Percentiles rank a stretch among this genome's conserved stretches.
Evolutionary conservation across 2,329 filamentous ascomycete genomes (phyloP).

Genomic region (Arthrobotrys iridis): DNA sequence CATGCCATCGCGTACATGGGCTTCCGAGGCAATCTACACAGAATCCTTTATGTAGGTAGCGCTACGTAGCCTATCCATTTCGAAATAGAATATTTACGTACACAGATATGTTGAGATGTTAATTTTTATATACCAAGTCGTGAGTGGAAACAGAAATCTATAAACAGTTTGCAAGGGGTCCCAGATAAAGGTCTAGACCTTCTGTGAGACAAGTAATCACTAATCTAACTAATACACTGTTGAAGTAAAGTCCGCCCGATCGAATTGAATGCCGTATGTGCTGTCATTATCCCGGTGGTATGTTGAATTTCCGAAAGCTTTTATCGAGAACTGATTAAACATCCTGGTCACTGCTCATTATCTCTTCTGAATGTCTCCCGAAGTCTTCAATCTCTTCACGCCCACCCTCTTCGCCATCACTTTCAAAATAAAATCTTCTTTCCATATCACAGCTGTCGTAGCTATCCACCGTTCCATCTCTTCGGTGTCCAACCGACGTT

Average conservation of each 20-base stretch:
- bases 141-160: constrained; percentile 1
- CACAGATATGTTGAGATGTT: too few relatives aligned
- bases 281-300: not conserved
- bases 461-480: constrained; percentile 16
- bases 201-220: not conserved
- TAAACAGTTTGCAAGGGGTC: not conserved
- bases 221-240: constrained; percentile 24
- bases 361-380: not conserved
- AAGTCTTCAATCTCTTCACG: not conserved
- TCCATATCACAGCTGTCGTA: constrained; percentile 33
- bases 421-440: constrained; percentile 4
- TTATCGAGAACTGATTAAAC: not conserved
- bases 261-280: too few relatives aligned
- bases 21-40: too few relatives aligned
- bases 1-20: too few relatives aligned
- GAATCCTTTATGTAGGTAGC: too few relatives aligned
- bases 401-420: not conserved
- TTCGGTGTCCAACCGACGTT: constrained; percentile 14
- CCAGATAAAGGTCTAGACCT: too few relatives aligned
- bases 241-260: constrained; percentile 6
- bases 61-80: too few relatives aligned
- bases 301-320: constrained; percentile 17
- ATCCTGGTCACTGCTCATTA: not conserved
- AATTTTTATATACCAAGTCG: too few relatives aligned
- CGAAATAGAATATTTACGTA: not conserved